Conservation (phyloP, 2,329 filamentous ascomycete species). For the Exophiala sp. region DNA sequence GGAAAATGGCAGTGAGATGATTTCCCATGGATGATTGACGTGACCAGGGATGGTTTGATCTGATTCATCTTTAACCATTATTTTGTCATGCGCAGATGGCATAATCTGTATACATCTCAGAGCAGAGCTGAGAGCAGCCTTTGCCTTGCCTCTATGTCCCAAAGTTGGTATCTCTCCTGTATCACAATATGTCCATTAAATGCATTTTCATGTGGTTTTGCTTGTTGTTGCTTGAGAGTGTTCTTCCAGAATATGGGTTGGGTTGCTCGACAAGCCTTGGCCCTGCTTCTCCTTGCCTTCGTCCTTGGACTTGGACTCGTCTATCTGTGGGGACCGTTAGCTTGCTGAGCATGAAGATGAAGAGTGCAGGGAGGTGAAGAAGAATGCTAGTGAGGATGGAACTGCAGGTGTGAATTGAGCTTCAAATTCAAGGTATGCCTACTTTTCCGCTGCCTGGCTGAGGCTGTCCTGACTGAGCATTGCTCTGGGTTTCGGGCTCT, state of each 20-base stretch:
- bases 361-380: not conserved
- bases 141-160: not conserved
- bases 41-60: not conserved
- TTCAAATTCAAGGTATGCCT: not conserved
- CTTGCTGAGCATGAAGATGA: not conserved
- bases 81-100: not conserved
- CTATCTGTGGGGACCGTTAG: slow-evolving; percentile 23
- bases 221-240: slow-evolving; percentile 33
- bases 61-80: not conserved
- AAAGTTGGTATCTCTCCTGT: not conserved
- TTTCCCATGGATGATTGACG: too few species aligned
- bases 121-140: not conserved
- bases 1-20: too few species aligned
- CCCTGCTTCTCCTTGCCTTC: slow-evolving; percentile 28
- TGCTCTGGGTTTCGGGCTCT: slow-evolving; percentile 61
- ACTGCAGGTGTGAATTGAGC: not conserved
- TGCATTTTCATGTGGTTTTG: slow-evolving; percentile 27
- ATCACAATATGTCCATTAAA: not conserved
- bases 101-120: not conserved
- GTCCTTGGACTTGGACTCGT: slow-evolving; percentile 29
- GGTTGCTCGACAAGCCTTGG: slow-evolving; percentile 37
- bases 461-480: slow-evolving; percentile 56
- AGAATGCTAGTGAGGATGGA: not conserved
- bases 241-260: slow-evolving; percentile 36
- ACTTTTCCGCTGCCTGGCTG: slow-evolving; percentile 41